Base-by-base conservation (phyloP, 257 asterid species). In the Avicennia marina region DNA sequence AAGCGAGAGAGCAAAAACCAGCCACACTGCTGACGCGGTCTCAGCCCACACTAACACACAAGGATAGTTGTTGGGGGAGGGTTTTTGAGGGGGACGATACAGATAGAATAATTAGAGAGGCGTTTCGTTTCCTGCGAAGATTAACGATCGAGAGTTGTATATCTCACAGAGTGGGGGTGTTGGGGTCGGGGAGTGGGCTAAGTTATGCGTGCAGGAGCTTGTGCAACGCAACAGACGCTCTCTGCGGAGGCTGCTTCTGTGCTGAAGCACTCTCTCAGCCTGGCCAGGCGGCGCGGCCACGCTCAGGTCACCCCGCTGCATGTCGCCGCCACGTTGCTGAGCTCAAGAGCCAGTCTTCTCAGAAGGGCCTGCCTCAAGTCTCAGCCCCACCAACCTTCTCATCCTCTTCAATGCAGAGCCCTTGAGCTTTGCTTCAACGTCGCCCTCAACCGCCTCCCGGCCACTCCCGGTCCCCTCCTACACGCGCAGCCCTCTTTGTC, bases 171-270 rank as follows among this genome's bases (percentile, higher is more conserved):
- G 36, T 39, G 77, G 78, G 55, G 76, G 63, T 69, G 42, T 45
- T 38, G 83, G 86, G 83, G 74, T 61, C 60, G 71, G 85, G 62
- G 61, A 53, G 57, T 31, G 63, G 43, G 19, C 54, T 32, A 66
- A 73, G 85, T 75, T 71, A 84, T 84, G 94, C 94, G 89, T 62
- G 79, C 88, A 41, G 87, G 79, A 53, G 72, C 58, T 49, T 66
- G 72, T 48, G 64, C 84, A 50, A 66, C 79, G 16, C 94, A 78
- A 61, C 89, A 81, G 75, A 84, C 94, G 57, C 84, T 84, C 77
- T 81, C 94, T 39, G 32, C 77, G 16, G 89, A 84, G 82, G 89
- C 89, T 51, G 89, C 86, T 78, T 84, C 94, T 11, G 89, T 81
- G 0, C 54, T 84, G 79, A 84, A 81, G 83, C 89, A 78, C 15